Percentiles rank a stretch among this genome's conserved stretches.
These are phyloP conservation scores for Saccharomycopsis fermentans DNA, from an alignment of 805 yeast genomes.

Conservation along the genomic window DNA sequence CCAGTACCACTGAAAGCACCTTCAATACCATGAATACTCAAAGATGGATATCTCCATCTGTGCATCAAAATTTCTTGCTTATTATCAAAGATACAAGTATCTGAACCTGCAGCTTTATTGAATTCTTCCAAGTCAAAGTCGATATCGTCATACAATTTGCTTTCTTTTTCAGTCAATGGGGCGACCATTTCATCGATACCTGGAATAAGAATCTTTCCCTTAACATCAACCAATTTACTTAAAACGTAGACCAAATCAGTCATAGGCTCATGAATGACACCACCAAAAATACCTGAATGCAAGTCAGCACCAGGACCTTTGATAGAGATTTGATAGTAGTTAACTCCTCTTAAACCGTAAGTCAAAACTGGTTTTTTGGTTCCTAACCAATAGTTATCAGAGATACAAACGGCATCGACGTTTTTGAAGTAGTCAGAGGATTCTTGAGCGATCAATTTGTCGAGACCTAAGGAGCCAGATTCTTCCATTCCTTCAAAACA, in stretches of 20 bases:
- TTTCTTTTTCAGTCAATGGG: slow-evolving; percentile 75
- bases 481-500: slow-evolving; percentile 99
- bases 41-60: slow-evolving; percentile 97
- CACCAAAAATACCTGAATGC: slow-evolving; percentile 97
- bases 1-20: slow-evolving; percentile 95
- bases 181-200: slow-evolving; percentile 95
- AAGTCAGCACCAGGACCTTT: slow-evolving; percentile 94
- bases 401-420: slow-evolving; percentile 90
- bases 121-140: slow-evolving; percentile 79
- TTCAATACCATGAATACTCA: slow-evolving; percentile 93
- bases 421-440: slow-evolving; percentile 71
- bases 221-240: slow-evolving; percentile 63
- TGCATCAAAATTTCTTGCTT: slow-evolving; percentile 88
- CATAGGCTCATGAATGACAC: slow-evolving; percentile 95
- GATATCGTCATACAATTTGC: slow-evolving; percentile 68
- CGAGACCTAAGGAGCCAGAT: slow-evolving; percentile 89
- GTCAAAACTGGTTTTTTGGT: slow-evolving; percentile 94
- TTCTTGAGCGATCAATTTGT: slow-evolving; percentile 69
- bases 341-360: slow-evolving; percentile 94
- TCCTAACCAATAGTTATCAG: slow-evolving; percentile 98
- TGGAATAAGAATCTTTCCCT: slow-evolving; percentile 78
- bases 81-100: slow-evolving; percentile 66
- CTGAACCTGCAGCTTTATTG: slow-evolving; percentile 80
- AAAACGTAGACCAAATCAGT: slow-evolving; percentile 78
- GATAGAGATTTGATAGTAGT: slow-evolving; percentile 75